Conservation (phyloP, 2,329 filamentous ascomycete genomes). For the Metarhizium sp. region DNA sequence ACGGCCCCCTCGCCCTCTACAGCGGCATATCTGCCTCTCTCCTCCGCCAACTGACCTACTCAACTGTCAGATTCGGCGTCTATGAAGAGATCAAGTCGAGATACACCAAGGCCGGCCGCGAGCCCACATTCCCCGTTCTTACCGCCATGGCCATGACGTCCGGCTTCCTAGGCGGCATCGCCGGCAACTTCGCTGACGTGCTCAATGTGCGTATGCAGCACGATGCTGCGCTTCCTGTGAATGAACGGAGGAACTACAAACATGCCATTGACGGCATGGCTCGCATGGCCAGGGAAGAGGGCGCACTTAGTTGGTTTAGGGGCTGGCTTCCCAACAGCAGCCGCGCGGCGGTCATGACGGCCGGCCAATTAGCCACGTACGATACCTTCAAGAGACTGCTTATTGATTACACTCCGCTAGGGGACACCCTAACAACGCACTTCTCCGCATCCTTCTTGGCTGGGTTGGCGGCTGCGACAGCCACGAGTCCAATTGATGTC, state of each 20-base stretch:
- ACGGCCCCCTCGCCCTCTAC: slow-evolving; percentile 78
- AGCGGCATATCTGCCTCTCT: slow-evolving; percentile 86
- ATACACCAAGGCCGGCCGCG: slow-evolving; percentile 36
- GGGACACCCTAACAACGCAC: slow-evolving; percentile 65
- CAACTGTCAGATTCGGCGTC: slow-evolving; percentile 89
- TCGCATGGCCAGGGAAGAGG: slow-evolving; percentile 83
- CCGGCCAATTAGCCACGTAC: slow-evolving; percentile 74
- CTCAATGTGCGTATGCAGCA: slow-evolving; percentile 99
- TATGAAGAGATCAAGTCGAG: slow-evolving; percentile 86
- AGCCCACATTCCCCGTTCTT: slow-evolving; percentile 65
- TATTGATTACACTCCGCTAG: slow-evolving; percentile 55
- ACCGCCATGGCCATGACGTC: slow-evolving; percentile 74
- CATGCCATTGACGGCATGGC: slow-evolving; percentile 80
- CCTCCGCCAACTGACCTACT: slow-evolving; percentile 90
- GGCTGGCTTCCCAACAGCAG: slow-evolving; percentile 77
- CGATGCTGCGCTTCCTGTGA: slow-evolving; percentile 64
- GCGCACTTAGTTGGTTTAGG: slow-evolving; percentile 65
- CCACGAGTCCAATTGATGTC: slow-evolving; percentile 79
- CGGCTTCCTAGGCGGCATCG: slow-evolving; percentile 80
- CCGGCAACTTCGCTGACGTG: slow-evolving; percentile 91
- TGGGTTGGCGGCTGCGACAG: slow-evolving; percentile 74
- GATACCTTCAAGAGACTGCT: slow-evolving; percentile 70
- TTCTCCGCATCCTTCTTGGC: slow-evolving; percentile 70
- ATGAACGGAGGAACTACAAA: slow-evolving; percentile 76
- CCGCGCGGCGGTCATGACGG: slow-evolving; percentile 80